Conservation (phyloP, 2,329 filamentous ascomycete species). For the Biscogniauxia mediterranea region DNA sequence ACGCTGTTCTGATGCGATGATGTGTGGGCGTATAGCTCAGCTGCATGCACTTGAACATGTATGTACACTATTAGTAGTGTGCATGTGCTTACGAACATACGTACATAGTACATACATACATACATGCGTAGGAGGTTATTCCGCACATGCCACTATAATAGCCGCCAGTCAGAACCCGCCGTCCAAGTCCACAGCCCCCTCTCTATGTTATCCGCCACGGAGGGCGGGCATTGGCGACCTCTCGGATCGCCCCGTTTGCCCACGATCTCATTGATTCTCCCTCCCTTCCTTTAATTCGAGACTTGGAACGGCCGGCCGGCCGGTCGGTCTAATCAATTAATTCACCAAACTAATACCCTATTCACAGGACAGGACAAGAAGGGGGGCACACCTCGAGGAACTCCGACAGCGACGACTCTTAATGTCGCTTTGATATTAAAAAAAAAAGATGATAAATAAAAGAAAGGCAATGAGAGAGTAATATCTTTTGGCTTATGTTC, state of each 20-base stretch:
- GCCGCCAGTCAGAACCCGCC: background rate
- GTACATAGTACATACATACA: background rate
- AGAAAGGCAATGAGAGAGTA: too few species aligned
- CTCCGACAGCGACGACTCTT: too few species aligned
- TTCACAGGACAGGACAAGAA: too few species aligned
- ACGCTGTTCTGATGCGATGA: too few species aligned
- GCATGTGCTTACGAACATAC: background rate
- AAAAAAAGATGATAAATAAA: too few species aligned
- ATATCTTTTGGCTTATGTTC: too few species aligned
- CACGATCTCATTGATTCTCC: slow-evolving; percentile 2
- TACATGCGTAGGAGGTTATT: too few species aligned
- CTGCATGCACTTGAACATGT: background rate
- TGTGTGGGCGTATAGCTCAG: too few species aligned
- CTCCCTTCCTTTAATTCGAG: background rate
- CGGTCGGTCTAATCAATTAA: too few species aligned
- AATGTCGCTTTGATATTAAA: too few species aligned
- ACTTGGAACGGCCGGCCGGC: background rate
- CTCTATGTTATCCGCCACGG: background rate
- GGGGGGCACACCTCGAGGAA: too few species aligned
- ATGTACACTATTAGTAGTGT: background rate
- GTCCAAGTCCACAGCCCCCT: background rate
- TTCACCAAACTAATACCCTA: too few species aligned
- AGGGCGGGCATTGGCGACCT: slow-evolving; percentile 13
- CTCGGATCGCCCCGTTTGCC: slow-evolving; percentile 18
- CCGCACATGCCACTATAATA: background rate